Evolutionary conservation across 495 filamentous ascomycete genomes (phyloP).

Genomic region (Aspergillus ostianus): DNA sequence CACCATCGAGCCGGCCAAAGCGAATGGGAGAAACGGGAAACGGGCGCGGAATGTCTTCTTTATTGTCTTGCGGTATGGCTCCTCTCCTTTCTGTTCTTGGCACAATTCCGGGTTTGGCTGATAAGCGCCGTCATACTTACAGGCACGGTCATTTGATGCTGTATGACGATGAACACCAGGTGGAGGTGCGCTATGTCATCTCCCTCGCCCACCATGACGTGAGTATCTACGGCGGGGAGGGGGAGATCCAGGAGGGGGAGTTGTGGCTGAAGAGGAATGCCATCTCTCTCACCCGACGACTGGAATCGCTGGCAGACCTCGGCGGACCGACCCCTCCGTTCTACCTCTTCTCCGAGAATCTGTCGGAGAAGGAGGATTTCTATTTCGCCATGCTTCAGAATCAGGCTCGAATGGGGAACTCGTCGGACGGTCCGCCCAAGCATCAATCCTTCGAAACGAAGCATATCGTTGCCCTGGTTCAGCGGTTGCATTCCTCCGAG

Average conservation of each 20-base stretch:
- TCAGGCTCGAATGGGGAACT: conserved; percentile 63
- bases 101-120: conserved; percentile 11
- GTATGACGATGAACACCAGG: conserved; percentile 84
- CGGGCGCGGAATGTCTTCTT: conserved; percentile 89
- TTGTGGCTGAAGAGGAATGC: conserved; percentile 95
- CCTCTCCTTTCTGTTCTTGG: not conserved
- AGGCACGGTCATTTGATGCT: conserved; percentile 97
- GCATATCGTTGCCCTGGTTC: conserved; percentile 82
- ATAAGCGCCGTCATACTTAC: conserved; percentile 12
- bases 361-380: conserved; percentile 96
- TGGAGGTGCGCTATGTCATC: conserved; percentile 93
- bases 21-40: conserved; percentile 61
- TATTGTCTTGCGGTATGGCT: conserved; percentile 73
- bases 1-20: conserved; percentile 48
- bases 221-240: conserved; percentile 79
- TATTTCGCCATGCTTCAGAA: conserved; percentile 89
- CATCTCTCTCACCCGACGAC: conserved; percentile 74
- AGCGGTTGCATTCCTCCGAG: conserved; percentile 86
- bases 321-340: conserved; percentile 72
- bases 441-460: conserved; percentile 78
- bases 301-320: conserved; percentile 58
- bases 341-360: conserved; percentile 89
- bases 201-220: conserved; percentile 85
- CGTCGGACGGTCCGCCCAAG: conserved; percentile 59
- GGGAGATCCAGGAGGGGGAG: conserved; percentile 83